Base-by-base conservation (phyloP, 2,329 filamentous ascomycete species). In the Aspergillus quadrilineatus region DNA sequence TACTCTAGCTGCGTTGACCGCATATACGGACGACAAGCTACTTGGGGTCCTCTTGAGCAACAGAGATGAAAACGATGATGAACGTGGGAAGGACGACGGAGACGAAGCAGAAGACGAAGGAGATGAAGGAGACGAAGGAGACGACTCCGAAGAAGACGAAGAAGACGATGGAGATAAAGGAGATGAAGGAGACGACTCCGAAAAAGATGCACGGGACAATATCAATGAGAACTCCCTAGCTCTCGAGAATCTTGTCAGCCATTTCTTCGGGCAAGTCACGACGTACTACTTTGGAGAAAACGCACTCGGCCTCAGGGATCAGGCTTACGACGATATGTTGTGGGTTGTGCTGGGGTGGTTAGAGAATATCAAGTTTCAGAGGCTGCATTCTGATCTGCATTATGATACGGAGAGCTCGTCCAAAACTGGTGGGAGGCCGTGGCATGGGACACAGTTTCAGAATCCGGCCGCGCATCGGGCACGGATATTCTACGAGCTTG, bases 331-430 rank as follows among this genome's bases (percentile, higher is more conserved):
- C 69, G 93, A 97, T 71, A 96, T 96, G 77, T 82, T 96, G 2
- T 97, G 93, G 93, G 91, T 97, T 1, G 91, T 95, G 2, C 80
- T 97, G 37, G 90, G 89, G 60, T 97, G 93, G 92, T 77, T 97
- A 51, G 90, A 96, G 69, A 85, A 84, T 48, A 83, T 92, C 60
- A 86, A 89, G 63, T 92, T 96, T 68, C 84, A 93, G 50, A 77
- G 85, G 32, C 76, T 82, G n/a, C 90, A 95, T 68, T 85, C 83
- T 2, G 74, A 78, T 1, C 70, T 85, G 15, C 86, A 90, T 69
- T 89, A 87, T 65, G 58, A 64, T 14, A 58, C 55, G 4, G 46
- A 61, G 30, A 59, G 61, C n/a, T 56, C 63, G 15, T 59, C 63
- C 29, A 65, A 63, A 42, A 60, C 61, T 41, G 57, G 67, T 3